Percentiles rank a stretch among this genome's conserved stretches.
Evolutionary conservation across 352 stramenopile genomes (phyloP).

Genomic region (Phytophthora fragariaefolia): DNA sequence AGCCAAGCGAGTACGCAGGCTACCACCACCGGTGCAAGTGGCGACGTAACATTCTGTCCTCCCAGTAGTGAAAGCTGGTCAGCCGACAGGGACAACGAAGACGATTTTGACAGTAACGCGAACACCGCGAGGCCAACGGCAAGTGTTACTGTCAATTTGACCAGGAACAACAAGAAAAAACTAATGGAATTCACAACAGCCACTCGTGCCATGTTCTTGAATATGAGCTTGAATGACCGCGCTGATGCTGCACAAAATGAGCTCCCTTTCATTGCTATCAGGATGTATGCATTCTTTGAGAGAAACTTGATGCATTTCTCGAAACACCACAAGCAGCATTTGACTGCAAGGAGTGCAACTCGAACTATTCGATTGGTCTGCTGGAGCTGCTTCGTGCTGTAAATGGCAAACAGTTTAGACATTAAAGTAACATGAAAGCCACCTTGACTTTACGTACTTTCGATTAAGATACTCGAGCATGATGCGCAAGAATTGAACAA

Average conservation of each 20-base stretch:
- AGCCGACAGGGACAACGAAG: constrained; percentile 34
- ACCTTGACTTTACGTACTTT: constrained; percentile 76
- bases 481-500: constrained; percentile 95
- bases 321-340: constrained; percentile 96
- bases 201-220: constrained; percentile 91
- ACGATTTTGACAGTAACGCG: constrained; percentile 45
- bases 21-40: constrained; percentile 92
- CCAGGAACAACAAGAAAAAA: constrained; percentile 94
- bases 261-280: constrained; percentile 82
- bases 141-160: constrained; percentile 90
- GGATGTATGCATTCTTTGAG: constrained; percentile 96
- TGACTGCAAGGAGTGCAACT: constrained; percentile 76
- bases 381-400: constrained; percentile 79
- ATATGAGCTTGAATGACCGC: constrained; percentile 94
- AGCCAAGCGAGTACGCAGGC: constrained; percentile 89
- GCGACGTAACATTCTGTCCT: constrained; percentile 76
- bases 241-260: constrained; percentile 92
- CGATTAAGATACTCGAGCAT: constrained; percentile 95
- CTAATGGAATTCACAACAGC: constrained; percentile 93
- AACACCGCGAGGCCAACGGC: constrained; percentile 55
- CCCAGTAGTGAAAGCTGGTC: constrained; percentile 69
- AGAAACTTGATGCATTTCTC: constrained; percentile 97
- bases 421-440: not conserved
- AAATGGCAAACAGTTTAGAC: constrained; percentile 4
- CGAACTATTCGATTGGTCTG: constrained; percentile 79